Conservation (phyloP, 2,329 filamentous ascomycete genomes). For the Samsoniella hepiali region DNA sequence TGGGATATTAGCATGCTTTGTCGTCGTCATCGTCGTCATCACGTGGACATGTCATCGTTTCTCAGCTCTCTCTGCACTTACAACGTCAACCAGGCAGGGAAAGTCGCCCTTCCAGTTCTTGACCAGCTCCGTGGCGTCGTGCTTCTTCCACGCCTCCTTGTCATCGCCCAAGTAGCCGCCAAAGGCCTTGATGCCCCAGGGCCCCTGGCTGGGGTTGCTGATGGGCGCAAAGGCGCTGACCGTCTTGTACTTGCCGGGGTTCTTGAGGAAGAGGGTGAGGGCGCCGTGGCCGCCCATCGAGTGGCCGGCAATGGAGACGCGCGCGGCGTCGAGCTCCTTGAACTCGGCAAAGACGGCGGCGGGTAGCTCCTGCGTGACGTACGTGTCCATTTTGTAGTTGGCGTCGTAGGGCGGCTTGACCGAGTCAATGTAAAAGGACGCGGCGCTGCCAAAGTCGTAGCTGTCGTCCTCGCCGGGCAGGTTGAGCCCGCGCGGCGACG, state of each 20-base stretch:
- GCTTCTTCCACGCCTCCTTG: conserved; percentile 74
- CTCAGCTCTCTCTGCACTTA: conserved; percentile 40
- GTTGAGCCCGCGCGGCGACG: conserved; percentile 79
- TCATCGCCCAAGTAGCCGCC: conserved; percentile 81
- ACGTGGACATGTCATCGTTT: too few relatives aligned
- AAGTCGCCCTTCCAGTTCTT: conserved; percentile 69
- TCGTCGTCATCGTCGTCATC: too few relatives aligned
- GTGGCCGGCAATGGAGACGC: conserved; percentile 86
- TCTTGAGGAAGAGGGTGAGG: conserved; percentile 84
- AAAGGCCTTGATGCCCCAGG: conserved; percentile 97
- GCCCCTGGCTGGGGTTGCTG: conserved; percentile 76
- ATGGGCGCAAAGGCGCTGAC: conserved; percentile 92
- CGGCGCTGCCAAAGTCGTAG: conserved; percentile 89
- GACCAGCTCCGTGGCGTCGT: conserved; percentile 89
- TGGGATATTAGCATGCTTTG: neutral
- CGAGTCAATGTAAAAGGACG: conserved; percentile 93
- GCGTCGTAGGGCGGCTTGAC: conserved; percentile 67
- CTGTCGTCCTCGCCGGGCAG: conserved; percentile 81
- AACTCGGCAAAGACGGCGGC: conserved; percentile 69
- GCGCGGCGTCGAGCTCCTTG: conserved; percentile 61
- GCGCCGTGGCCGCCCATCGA: conserved; percentile 98
- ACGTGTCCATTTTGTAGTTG: conserved; percentile 93
- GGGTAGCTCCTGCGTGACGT: conserved; percentile 87
- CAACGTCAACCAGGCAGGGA: conserved; percentile 82
- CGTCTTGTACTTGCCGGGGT: conserved; percentile 84